Evolutionary conservation across 176 grass and related monocot genomes (phyloP).

Genomic region (Aegilops tauschii): DNA sequence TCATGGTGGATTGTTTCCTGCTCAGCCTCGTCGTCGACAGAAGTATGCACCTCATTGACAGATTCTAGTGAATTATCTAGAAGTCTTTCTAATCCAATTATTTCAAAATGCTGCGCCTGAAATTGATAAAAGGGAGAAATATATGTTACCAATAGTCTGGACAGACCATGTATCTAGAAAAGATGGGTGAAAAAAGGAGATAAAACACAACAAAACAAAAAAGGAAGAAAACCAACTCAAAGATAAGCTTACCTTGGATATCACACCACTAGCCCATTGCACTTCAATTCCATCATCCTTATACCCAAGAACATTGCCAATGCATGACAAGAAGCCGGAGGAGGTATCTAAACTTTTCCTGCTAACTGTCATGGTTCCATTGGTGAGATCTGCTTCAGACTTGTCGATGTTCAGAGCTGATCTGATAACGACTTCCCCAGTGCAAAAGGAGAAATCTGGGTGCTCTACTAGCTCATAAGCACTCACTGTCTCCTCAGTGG

Average conservation of each 20-base stretch:
- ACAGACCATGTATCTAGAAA: neutral
- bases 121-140: constrained; percentile 25
- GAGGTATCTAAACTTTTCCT: constrained; percentile 25
- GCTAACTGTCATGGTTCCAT: constrained; percentile 27
- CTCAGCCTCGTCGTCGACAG: constrained; percentile 32
- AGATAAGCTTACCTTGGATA: constrained; percentile 76
- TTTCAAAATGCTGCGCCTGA: constrained; percentile 82
- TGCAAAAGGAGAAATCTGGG: constrained; percentile 77
- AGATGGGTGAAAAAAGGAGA: neutral
- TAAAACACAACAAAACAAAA: neutral
- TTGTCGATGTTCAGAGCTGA: constrained; percentile 51
- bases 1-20: constrained; percentile 47
- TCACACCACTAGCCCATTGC: constrained; percentile 80
- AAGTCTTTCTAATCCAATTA: constrained; percentile 75
- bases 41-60: constrained; percentile 35
- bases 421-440: constrained; percentile 74
- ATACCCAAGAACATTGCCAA: constrained; percentile 77
- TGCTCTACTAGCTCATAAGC: constrained; percentile 94
- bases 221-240: constrained; percentile 4
- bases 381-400: constrained; percentile 49
- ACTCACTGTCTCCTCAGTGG: constrained; percentile 75
- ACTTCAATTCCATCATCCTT: constrained; percentile 77
- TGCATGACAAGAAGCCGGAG: constrained; percentile 71
- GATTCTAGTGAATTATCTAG: constrained; percentile 47
- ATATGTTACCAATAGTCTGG: constrained; percentile 21